Evolutionary conservation across 2,329 filamentous ascomycete species (phyloP).

Genomic region (Sporothrix schenckii): DNA sequence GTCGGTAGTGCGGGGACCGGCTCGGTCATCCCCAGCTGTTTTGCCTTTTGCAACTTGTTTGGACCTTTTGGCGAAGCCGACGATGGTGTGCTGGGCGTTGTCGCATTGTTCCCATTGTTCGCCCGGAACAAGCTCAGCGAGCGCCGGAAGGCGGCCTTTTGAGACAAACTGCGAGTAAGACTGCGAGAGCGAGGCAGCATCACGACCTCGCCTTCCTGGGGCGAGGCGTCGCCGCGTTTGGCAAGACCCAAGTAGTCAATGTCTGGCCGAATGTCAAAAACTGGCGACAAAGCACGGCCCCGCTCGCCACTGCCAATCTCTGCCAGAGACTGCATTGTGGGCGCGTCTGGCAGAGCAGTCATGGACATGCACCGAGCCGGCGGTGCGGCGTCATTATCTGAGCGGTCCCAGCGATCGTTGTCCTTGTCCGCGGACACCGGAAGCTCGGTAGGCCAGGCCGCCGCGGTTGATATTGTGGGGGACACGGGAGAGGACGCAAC

Average conservation of each 20-base stretch:
- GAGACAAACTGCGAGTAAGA: conserved; percentile 42
- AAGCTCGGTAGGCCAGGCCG: not conserved
- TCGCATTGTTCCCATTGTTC: conserved; percentile 5
- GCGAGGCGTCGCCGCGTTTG: conserved; percentile 39
- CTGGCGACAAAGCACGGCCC: conserved; percentile 12
- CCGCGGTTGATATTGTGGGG: not conserved
- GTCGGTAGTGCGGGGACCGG: not conserved
- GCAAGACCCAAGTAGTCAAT: conserved; percentile 58
- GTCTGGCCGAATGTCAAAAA: conserved; percentile 56
- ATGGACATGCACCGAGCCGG: conserved; percentile 30
- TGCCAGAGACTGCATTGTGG: not conserved
- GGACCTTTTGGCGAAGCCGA: not conserved
- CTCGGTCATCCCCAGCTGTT: conserved; percentile 9
- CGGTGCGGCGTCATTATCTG: not conserved
- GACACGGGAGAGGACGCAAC: not conserved
- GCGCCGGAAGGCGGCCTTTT: conserved; percentile 42
- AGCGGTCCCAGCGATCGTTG: not conserved
- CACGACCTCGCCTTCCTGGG: conserved; percentile 18
- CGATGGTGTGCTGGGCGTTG: not conserved
- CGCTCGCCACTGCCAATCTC: not conserved
- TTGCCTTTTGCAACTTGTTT: conserved; percentile 6
- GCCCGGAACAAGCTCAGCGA: conserved; percentile 43
- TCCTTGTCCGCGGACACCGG: not conserved
- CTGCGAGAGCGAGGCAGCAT: conserved; percentile 38
- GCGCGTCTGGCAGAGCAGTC: conserved; percentile 25